Evolutionary conservation across 1,139 yeast genomes (phyloP).

Genomic region (Geotrichum reessii): DNA sequence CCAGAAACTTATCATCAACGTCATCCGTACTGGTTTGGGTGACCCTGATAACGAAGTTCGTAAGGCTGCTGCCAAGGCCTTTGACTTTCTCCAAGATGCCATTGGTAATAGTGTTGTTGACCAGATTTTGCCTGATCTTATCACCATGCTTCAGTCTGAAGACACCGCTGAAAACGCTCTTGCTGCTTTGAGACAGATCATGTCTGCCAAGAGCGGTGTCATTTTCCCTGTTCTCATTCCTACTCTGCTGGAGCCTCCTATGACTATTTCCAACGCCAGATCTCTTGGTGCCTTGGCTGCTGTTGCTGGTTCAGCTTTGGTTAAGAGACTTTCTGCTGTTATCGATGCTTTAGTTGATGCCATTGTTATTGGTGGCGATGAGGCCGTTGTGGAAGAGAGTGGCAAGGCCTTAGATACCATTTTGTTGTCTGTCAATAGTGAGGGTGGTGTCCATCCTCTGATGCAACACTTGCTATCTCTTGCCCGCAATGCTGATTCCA

Average conservation of each 20-base stretch:
- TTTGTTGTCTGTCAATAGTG: conserved; percentile 64
- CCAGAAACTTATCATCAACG: conserved; percentile 64
- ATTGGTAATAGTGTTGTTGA: conserved; percentile 85
- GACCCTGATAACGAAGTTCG: conserved; percentile 72
- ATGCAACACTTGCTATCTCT: conserved; percentile 74
- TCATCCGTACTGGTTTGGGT: conserved; percentile 72
- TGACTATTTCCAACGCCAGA: conserved; percentile 75
- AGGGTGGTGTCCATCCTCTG: conserved; percentile 78
- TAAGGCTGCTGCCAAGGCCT: conserved; percentile 86
- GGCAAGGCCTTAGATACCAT: conserved; percentile 52
- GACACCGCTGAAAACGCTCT: conserved; percentile 64
- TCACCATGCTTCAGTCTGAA: conserved; percentile 59
- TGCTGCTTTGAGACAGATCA: conserved; percentile 82
- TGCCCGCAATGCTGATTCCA: conserved; percentile 60
- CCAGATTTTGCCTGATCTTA: conserved; percentile 77
- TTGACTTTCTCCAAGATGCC: conserved; percentile 75
- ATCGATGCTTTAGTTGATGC: conserved; percentile 68
- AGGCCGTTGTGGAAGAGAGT: conserved; percentile 35
- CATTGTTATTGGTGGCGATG: conserved; percentile 39
- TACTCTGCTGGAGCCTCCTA: conserved; percentile 72
- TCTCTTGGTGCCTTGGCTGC: conserved; percentile 86
- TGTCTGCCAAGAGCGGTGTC: conserved; percentile 83
- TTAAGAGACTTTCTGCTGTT: conserved; percentile 64
- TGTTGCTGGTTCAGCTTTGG: conserved; percentile 82
- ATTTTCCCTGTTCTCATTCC: conserved; percentile 94